These are phyloP conservation scores for Mytilinidion resinicola DNA, from an alignment of 495 filamentous ascomycete species.

Conservation along the genomic window DNA sequence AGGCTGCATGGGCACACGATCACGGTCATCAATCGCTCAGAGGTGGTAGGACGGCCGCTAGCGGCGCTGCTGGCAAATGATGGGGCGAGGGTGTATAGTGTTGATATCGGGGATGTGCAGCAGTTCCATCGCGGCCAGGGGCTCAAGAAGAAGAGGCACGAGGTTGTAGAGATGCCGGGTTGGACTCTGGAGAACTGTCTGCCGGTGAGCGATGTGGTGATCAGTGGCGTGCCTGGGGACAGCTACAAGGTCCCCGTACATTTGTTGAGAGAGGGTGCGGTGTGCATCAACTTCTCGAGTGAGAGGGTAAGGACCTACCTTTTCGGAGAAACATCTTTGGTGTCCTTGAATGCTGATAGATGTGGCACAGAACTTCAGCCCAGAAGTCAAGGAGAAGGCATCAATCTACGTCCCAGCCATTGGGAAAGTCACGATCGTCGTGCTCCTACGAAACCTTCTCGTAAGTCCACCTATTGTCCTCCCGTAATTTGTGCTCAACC, in stretches of 20 bases:
- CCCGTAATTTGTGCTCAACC: background rate
- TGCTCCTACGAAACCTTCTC: slow-evolving; percentile 81
- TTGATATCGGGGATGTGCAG: slow-evolving; percentile 89
- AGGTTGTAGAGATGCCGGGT: slow-evolving; percentile 71
- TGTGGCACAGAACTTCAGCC: slow-evolving; percentile 67
- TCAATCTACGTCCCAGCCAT: slow-evolving; percentile 96
- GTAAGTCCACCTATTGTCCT: slow-evolving; percentile 50
- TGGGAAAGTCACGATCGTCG: slow-evolving; percentile 93
- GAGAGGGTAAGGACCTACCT: slow-evolving; percentile 54
- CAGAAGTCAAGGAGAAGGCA: slow-evolving; percentile 83
- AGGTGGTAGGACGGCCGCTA: slow-evolving; percentile 89
- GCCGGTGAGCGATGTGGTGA: slow-evolving; percentile 85
- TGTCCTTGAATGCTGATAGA: slow-evolving; percentile 3
- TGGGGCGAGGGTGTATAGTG: slow-evolving; percentile 87
- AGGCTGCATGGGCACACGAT: slow-evolving; percentile 84
- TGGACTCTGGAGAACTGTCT: slow-evolving; percentile 72
- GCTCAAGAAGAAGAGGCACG: slow-evolving; percentile 71
- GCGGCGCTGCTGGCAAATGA: slow-evolving; percentile 96
- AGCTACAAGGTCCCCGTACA: slow-evolving; percentile 81
- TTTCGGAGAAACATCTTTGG: too few relatives aligned
- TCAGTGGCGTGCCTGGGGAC: slow-evolving; percentile 83
- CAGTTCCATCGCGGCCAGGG: slow-evolving; percentile 83
- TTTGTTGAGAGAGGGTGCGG: slow-evolving; percentile 76
- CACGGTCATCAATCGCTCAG: slow-evolving; percentile 88
- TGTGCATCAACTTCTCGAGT: slow-evolving; percentile 96